Conservation (phyloP, 2,329 filamentous ascomycete genomes). For the Didymella pomorum region DNA sequence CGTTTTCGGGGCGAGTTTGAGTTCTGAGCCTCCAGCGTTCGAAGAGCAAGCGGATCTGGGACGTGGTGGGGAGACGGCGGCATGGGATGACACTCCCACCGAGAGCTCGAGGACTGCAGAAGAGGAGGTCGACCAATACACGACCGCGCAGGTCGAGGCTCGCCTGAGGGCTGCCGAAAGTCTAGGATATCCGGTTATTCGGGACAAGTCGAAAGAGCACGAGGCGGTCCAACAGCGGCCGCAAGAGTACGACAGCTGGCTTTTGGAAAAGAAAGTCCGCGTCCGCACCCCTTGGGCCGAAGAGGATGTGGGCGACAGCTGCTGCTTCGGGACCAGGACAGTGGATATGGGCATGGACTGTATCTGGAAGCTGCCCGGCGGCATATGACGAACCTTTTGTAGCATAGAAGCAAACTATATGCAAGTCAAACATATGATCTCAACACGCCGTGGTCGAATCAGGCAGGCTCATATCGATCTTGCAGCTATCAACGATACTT, state of each 20-base stretch:
- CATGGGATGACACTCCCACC: background rate
- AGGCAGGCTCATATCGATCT: too few species aligned
- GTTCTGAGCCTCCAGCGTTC: conserved; percentile 61
- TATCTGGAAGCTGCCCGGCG: conserved; percentile 42
- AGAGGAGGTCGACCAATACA: background rate
- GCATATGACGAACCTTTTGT: conserved; percentile 26
- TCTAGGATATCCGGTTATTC: background rate
- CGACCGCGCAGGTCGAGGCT: background rate
- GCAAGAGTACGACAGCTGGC: conserved; percentile 27
- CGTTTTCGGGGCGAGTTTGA: conserved; percentile 90
- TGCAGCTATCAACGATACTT: too few species aligned
- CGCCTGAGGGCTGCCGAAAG: background rate
- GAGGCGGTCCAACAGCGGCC: background rate
- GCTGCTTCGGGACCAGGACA: conserved; percentile 43
- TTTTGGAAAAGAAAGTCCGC: conserved; percentile 27
- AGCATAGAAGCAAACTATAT: too few species aligned
- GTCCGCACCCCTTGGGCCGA: conserved; percentile 21
- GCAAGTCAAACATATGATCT: too few species aligned
- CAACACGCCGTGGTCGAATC: too few species aligned
- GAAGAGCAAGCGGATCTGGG: too few species aligned
- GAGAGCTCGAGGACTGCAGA: background rate
- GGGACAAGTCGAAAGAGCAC: background rate
- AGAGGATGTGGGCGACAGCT: conserved; percentile 39
- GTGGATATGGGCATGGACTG: conserved; percentile 33
- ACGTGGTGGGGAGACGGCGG: conserved; percentile 11